Base-by-base conservation (phyloP, 202 grass and related monocot species). In the Elaeis oleifera region DNA sequence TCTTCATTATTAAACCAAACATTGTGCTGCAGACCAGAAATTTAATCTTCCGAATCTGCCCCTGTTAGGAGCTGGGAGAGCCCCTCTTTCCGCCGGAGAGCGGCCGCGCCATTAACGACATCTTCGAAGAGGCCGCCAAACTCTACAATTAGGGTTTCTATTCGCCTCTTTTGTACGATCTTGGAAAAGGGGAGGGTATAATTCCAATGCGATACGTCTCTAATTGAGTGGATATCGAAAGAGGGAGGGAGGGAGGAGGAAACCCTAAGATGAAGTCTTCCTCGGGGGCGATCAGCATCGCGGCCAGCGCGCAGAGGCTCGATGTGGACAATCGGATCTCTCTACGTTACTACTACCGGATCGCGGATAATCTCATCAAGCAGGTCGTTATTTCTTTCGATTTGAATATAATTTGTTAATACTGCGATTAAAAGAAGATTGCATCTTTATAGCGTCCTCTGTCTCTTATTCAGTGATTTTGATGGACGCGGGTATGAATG, bases 321-420 rank as follows among this genome's bases (percentile, higher is more conserved):
- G 64, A 56, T 51, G 81, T 84, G 9, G 81, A 84, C 65, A 66
- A 84, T 50, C 59, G 81, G n/a, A 78, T 84, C 65, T 69, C 81
- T 17, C 69, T 84, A 59, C 75, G 75, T 54, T 59, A 74, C 28
- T 84, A 84, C 75, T 84, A 74, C 54, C 39, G 81, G 61, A 84
- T 84, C 19, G 75, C 81, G 2, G 59, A 74, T 70, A 74, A 58
- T 65, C 72, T 84, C 22, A 64, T 78, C 49, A 73, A 71, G 63
- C 81, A 84, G 81, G 81, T 84, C 18, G 22, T 65, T 15, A 3
- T 49, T 55, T 62, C 16, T 69, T 39, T 44, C 9, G 36, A 3
- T 53, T 29, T 20, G 4, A 20, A 29, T 51, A 22, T 39, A 14
- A 11, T 23, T 44, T 32, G 18, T 32, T 18, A 8, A 55, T 44